Base-by-base conservation (phyloP, 208 protist species). In the Acanthamoeba healyi region DNA sequence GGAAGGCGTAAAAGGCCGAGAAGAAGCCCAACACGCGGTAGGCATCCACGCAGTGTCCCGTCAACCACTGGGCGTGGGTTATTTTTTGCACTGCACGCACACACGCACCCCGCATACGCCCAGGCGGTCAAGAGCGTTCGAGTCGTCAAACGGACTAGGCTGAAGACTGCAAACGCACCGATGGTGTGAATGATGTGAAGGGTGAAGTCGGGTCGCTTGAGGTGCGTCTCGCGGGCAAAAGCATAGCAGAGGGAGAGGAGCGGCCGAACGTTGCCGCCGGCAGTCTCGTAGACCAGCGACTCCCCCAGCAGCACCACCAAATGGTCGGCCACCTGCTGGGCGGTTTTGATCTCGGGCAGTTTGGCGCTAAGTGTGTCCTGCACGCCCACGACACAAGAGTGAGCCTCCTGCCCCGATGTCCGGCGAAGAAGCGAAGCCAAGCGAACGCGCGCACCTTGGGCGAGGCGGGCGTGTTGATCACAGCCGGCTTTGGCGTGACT, bases 171-270 rank as follows among this genome's bases (percentile, higher is more conserved):
- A 51, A 84, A 29, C 6, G 17, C 32, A 63, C 81, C 81, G 26
- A 88, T 88, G 29, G 81, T 88, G 44, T 63, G 38, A n/a, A 63
- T 88, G 81, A 88, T 34, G 34, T 88, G 81, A 44, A 63, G 49
- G 34, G 86, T 74, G 86, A 92, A 92, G 34, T 74, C 86, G 26
- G 86, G 56, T 38, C 44, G 56, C 26, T 42, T 92, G 58, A 54
- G 36, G 63, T 49, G 38, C 26, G 34, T 49, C 38, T 92, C 86
- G 32, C 56, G 49, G 10, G 86, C 86, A n/a, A 54, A 77, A 14
- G 49, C 56, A 24, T 92, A 92, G 61, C 86, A 92, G 44, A 92
- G 86, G 32, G 86, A 49, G 38, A 92, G 86, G n/a, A 92, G 61
- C 36, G 44, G 86, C 19, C 86, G 86, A n/a, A 77, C 63, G 40